These are phyloP conservation scores for Dioscorea dumetorum DNA, from an alignment of 106 monocot species.

Conservation along the genomic window DNA sequence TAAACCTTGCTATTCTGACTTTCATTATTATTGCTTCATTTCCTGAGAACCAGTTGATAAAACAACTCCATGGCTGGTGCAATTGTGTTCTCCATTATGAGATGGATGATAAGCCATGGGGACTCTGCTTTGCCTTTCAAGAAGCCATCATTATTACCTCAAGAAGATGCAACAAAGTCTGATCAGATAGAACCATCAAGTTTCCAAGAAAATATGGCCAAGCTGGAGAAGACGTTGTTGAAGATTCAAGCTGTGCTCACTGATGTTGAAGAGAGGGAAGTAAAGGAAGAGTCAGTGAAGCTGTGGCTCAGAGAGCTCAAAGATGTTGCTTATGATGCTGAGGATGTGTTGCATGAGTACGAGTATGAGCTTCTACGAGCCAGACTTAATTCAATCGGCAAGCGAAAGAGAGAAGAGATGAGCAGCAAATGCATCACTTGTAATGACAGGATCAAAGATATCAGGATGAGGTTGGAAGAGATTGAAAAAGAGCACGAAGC, in stretches of 20 bases:
- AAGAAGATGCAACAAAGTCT: too few species aligned
- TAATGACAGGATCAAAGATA: neutral
- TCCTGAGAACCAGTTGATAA: too few species aligned
- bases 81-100: too few species aligned
- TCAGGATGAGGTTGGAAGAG: constrained; percentile 1
- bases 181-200: too few species aligned
- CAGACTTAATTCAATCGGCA: neutral
- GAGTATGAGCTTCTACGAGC: neutral
- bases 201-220: neutral
- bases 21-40: too few species aligned
- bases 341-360: constrained; percentile 18
- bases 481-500: neutral
- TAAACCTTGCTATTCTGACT: too few species aligned
- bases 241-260: constrained; percentile 8
- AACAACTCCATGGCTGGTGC: too few species aligned
- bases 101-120: too few species aligned
- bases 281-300: neutral
- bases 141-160: too few species aligned
- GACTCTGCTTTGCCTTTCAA: too few species aligned
- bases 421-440: neutral
- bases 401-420: neutral
- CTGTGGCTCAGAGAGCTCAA: constrained; percentile 18
- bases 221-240: neutral
- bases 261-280: constrained; percentile 16
- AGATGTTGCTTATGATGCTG: constrained; percentile 10